Evolutionary conservation across 1,139 yeast species (phyloP), one percentile per base, ranked within the genome.

Genomic region (Hemisphaericaspora lyxosophila): DNA sequence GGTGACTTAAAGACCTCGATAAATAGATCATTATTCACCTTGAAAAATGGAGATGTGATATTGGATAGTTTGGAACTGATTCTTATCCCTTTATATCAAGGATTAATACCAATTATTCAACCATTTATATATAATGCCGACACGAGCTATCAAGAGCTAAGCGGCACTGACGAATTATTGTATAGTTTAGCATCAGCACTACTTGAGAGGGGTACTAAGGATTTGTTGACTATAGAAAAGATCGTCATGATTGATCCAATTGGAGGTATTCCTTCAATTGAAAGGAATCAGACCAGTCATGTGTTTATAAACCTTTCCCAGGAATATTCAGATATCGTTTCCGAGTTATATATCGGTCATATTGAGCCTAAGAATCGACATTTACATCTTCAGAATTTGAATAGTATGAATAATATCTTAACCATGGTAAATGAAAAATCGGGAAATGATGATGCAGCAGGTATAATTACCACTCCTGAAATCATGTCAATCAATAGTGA

Each of bases 221-320:
- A 67, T 27, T 47, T 71, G n/a, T 58, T 79, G 8, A 67, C 82
- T 1, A 74, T 92, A 23, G 97, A 92, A 46, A 92, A 92, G 49
- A 63, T 92, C 22, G 79, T 92, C 7, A 78, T 84, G 47, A 67
- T 92, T 22, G 97, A 89, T 49, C 79, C 82, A 0, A 58, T 75
- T 11, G 98, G 98, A 1, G 98, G 98, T 0, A 83, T 88, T 8
- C 97, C 97, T 0, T 84, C 95, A 0, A 69, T 81, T 24, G 96
- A 89, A 54, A 69, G 97, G 45, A 75, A 78, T 40, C 81, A 83
- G 38, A 80, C 92, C 4, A 79, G 96, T 17, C 98, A 92, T 61
- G 95, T 92, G 1, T 85, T 84, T 45, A 82, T 92, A 44, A 92
- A 92, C 54, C 62, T 92, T 33, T 75, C 82, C 6, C 97, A 92